Conservation (phyloP, 176 grass and related monocot genomes). For the Oryza glumipatula region DNA sequence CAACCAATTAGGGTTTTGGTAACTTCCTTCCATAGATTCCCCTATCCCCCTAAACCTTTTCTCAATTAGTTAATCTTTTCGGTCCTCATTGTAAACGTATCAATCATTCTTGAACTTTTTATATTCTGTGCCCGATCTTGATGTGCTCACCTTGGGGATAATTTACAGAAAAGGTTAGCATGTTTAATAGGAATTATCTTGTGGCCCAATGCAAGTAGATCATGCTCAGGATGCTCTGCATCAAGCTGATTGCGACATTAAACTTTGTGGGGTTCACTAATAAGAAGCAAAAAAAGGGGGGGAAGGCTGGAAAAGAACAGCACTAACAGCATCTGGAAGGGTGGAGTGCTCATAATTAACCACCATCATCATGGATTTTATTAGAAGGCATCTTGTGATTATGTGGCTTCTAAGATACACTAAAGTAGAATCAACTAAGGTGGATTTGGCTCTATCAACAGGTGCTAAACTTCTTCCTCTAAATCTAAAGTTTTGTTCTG, state of each 20-base stretch:
- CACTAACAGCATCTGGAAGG: slow-evolving; percentile 71
- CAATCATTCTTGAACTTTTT: slow-evolving; percentile 41
- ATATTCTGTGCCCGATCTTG: slow-evolving; percentile 40
- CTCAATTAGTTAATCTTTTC: slow-evolving; percentile 42
- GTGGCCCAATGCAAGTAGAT: slow-evolving; percentile 61
- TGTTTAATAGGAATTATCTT: slow-evolving; percentile 47
- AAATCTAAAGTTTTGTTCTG: slow-evolving; percentile 19
- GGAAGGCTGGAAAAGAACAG: slow-evolving; percentile 49
- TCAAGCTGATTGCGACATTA: slow-evolving; percentile 66
- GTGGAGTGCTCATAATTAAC: slow-evolving; percentile 49
- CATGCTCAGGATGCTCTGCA: slow-evolving; percentile 66
- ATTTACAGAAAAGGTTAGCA: slow-evolving; percentile 43
- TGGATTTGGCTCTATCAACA: slow-evolving; percentile 24
- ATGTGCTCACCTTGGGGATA: slow-evolving; percentile 26
- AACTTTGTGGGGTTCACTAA: slow-evolving; percentile 58
- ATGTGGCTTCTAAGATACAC: slow-evolving; percentile 30
- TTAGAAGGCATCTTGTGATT: slow-evolving; percentile 56
- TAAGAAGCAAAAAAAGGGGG: slow-evolving; percentile 16
- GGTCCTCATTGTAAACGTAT: slow-evolving; percentile 24
- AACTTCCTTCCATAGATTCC: slow-evolving; percentile 62
- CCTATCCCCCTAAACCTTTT: slow-evolving; percentile 49
- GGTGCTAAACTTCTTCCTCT: background rate
- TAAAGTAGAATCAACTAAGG: slow-evolving; percentile 30
- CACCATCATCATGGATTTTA: slow-evolving; percentile 52
- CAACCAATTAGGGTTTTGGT: slow-evolving; percentile 41